phyloP scores from a whole-genome alignment of 177 flowering plant genomes.

The Vitis hybrid region DNA sequence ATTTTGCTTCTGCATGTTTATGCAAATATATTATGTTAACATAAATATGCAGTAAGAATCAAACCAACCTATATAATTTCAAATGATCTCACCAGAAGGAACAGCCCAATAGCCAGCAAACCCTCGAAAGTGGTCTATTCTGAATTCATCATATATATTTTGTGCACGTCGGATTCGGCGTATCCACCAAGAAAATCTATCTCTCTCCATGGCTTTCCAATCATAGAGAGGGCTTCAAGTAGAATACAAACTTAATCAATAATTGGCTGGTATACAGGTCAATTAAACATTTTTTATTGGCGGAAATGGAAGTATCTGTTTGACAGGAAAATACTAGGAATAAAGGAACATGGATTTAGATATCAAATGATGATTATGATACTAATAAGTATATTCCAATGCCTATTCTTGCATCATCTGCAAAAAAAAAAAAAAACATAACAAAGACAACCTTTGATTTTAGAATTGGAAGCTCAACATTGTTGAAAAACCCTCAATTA shows the following conservation, averaged over 20 bases:
- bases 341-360: not conserved
- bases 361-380: not conserved
- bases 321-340: not conserved
- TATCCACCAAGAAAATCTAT: slow-evolving; percentile 91
- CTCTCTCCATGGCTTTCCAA: slow-evolving; percentile 93
- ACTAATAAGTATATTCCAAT: not conserved
- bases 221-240: slow-evolving; percentile 81
- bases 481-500: too few relatives aligned
- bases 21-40: not conserved
- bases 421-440: too few relatives aligned
- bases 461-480: too few relatives aligned
- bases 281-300: not conserved
- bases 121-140: slow-evolving; percentile 98
- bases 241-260: slow-evolving; percentile 4
- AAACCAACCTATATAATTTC: not conserved
- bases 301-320: not conserved
- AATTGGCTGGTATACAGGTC: not conserved
- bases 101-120: slow-evolving; percentile 99
- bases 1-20: slow-evolving; percentile 70
- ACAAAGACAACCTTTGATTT: too few relatives aligned
- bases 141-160: slow-evolving; percentile 85
- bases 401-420: not conserved
- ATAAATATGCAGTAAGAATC: not conserved
- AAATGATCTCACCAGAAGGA: slow-evolving; percentile 73
- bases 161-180: slow-evolving; percentile 72